Percentiles rank a stretch among this genome's conserved stretches.
phyloP scores from a whole-genome alignment of 1,139 yeast genomes.

The Schwanniomyces etchellsii region DNA sequence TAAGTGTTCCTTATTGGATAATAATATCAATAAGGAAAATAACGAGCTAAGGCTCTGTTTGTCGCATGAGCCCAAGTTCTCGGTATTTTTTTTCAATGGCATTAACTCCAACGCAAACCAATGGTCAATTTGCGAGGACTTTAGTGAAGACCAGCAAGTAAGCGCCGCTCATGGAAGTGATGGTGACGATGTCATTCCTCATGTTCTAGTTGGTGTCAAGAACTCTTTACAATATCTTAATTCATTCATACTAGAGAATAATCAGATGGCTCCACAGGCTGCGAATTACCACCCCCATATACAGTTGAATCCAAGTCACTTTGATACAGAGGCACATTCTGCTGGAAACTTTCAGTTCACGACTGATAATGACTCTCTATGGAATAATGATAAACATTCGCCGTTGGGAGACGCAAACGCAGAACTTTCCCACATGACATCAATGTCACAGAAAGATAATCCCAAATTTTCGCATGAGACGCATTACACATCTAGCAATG shows the following conservation, averaged over 20 bases:
- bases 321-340: constrained; percentile 8
- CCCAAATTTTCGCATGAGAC: not conserved
- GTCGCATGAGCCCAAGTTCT: constrained; percentile 64
- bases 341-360: constrained; percentile 16
- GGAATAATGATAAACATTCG: constrained; percentile 18
- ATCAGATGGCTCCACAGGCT: constrained; percentile 9
- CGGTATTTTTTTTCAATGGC: constrained; percentile 61
- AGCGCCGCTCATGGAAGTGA: constrained; percentile 58
- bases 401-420: constrained; percentile 21
- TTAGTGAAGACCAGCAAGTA: constrained; percentile 77
- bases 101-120: constrained; percentile 51
- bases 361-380: constrained; percentile 13
- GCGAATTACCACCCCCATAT: constrained; percentile 12
- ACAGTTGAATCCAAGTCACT: constrained; percentile 9
- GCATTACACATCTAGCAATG: not conserved
- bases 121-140: constrained; percentile 81
- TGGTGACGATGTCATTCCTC: constrained; percentile 46
- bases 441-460: not conserved
- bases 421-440: constrained; percentile 16
- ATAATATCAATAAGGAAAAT: constrained; percentile 35
- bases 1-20: constrained; percentile 44
- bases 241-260: constrained; percentile 46
- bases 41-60: constrained; percentile 50
- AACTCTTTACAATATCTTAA: constrained; percentile 48
- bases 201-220: constrained; percentile 49